Conservation (phyloP, 176 grass and related monocot genomes). For the Bromus sterilis region DNA sequence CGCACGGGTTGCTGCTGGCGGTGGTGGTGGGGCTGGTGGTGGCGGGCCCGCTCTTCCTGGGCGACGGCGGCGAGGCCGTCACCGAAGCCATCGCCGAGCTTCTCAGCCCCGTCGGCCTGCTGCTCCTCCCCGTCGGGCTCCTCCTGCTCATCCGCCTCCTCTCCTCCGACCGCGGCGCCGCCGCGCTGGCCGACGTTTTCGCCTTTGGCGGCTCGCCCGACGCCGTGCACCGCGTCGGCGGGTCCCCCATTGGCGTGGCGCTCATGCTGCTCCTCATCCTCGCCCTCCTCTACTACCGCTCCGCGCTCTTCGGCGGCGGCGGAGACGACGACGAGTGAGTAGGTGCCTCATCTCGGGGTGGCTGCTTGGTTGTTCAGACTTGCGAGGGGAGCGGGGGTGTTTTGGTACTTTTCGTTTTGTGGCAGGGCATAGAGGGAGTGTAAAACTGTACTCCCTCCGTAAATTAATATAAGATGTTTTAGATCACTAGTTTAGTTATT, state of each 20-base stretch:
- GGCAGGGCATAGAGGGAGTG: not conserved
- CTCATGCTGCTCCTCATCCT: slow-evolving; percentile 67
- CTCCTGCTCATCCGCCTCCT: slow-evolving; percentile 61
- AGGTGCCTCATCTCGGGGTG: not conserved
- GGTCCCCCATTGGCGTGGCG: slow-evolving; percentile 52
- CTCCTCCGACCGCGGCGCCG: slow-evolving; percentile 62
- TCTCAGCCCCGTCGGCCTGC: slow-evolving; percentile 57
- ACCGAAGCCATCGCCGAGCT: slow-evolving; percentile 45
- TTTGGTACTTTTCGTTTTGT: not conserved
- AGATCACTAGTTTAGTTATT: too few species aligned
- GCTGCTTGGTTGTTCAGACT: not conserved
- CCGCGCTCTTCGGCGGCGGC: slow-evolving; percentile 41
- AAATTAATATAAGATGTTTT: too few species aligned
- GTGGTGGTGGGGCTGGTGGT: slow-evolving; percentile 51
- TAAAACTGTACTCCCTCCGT: slow-evolving; percentile 20
- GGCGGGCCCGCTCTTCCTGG: slow-evolving; percentile 52
- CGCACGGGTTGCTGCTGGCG: slow-evolving; percentile 65
- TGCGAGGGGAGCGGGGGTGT: too few species aligned
- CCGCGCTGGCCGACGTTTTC: slow-evolving; percentile 42
- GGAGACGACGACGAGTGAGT: slow-evolving; percentile 36
- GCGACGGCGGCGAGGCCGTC: slow-evolving; percentile 50
- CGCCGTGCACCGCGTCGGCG: slow-evolving; percentile 71
- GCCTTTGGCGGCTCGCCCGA: slow-evolving; percentile 56
- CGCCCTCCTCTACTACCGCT: slow-evolving; percentile 63
- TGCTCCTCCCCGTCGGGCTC: slow-evolving; percentile 56